phyloP scores from a whole-genome alignment of 345 rosid species.

The Salix dunnii region DNA sequence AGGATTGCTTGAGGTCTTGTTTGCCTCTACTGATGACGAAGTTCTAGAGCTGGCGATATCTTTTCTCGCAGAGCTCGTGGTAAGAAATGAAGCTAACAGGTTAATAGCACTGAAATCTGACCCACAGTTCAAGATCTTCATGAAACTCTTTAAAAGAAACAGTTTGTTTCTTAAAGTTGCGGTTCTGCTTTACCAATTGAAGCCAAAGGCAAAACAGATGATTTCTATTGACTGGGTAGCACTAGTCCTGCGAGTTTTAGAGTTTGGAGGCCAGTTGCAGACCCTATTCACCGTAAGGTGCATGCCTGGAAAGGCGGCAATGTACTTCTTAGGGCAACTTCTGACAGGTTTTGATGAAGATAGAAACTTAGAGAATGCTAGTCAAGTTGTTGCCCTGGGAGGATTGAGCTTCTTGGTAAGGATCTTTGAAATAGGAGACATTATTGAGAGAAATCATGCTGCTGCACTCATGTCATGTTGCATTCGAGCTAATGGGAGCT shows the following conservation, averaged over 20 bases:
- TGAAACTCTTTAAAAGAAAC: constrained; percentile 47
- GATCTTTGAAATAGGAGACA: constrained; percentile 30
- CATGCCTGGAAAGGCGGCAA: constrained; percentile 49
- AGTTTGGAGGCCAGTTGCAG: constrained; percentile 57
- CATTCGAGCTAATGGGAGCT: constrained; percentile 43
- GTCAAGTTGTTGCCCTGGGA: constrained; percentile 48
- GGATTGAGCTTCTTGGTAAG: constrained; percentile 43
- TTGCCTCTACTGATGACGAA: constrained; percentile 52
- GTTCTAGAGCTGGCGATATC: constrained; percentile 52
- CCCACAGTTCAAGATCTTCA: constrained; percentile 52
- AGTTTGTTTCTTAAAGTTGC: constrained; percentile 57
- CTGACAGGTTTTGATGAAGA: constrained; percentile 59
- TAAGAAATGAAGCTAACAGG: constrained; percentile 28
- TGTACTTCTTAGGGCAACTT: constrained; percentile 54
- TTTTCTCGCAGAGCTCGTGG: constrained; percentile 42
- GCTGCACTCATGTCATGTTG: constrained; percentile 40
- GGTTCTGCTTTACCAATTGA: constrained; percentile 51
- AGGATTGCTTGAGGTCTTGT: constrained; percentile 50
- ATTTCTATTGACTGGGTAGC: constrained; percentile 55
- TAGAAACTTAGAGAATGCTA: constrained; percentile 54
- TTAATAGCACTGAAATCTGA: constrained; percentile 43
- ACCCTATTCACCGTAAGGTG: constrained; percentile 50
- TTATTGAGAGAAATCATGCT: constrained; percentile 37
- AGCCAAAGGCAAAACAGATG: constrained; percentile 64
- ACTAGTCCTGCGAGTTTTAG: constrained; percentile 54